Base-by-base conservation (phyloP, 2,329 filamentous ascomycete genomes). In the Rhynchosporium agropyri region DNA sequence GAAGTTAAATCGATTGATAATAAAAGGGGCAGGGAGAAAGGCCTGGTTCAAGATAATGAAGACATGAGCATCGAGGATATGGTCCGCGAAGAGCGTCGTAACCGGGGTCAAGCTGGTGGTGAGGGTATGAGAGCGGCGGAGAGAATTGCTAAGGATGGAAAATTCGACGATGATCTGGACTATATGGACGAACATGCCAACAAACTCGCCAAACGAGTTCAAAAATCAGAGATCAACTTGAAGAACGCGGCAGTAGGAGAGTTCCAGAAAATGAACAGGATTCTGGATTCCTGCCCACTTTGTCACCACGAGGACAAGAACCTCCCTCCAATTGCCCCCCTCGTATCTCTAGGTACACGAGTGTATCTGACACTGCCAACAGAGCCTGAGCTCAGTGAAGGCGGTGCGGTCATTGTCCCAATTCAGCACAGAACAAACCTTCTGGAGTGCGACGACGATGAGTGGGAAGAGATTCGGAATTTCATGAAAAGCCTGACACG, bases 401-500 rank as follows among this genome's bases (percentile, higher is more conserved):
- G 91, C 51, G 89, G 92, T 55, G 91, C 93, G 6, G 88, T 95
- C 62, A 95, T 99, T 65, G 92, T 93, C 3, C 95, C 95, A 5
- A 86, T 95, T 28, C 86, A 92, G 69, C 95, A 99, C 75, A 88
- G 89, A 58, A 87, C 83, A 29, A 99, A 98, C 75, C 85, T 99
- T 0, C 80, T 99, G n/a, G 94, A 97, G 76, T 99, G 95, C 76
- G 94, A 98, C 76, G 94, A 99, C 73, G 95, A 99, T 74, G 95
- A 99, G 75, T 99, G 96, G 96, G 95, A 99, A 74, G 95, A 99
- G 77, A 89, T 99, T 5, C 90, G 95, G 69, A 99, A 99, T 76
- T 99, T 99, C 74, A 98, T 98, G 94, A 99, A 99, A 79, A 90
- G 87, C 63, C 82, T 99, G 26, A 97, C 90, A 4, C 87, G 94